Evolutionary conservation across 306 rosid genomes (phyloP), one percentile per base, ranked within the genome.

Genomic region (Prunus fruticosa): DNA sequence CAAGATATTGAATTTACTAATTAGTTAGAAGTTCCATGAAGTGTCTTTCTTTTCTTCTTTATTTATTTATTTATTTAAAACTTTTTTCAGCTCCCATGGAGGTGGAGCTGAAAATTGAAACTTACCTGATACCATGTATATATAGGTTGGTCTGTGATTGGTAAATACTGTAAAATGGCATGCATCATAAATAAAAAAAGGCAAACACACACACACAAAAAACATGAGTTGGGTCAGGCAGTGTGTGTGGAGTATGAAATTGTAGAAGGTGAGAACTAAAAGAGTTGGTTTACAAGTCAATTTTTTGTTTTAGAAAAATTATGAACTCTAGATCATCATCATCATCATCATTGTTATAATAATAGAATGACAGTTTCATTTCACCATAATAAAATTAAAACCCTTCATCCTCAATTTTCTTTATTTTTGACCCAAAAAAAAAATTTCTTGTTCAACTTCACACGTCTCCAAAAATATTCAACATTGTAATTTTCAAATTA

Each of bases 301-400:
- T 60, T 56, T 56, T 32, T 32, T 11, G 14, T 73, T 20, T 12
- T 19, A 41, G 8, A 45, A 30, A 62, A 46, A n/a, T 60, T 18
- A 46, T 46, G 77, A 18, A 41, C 22, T 27, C 64, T 22, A 34
- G 11, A 34, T 4, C 25, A 58, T 15, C 67, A 57, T 15, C 67
- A 56, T 72, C 43, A 38, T 72, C n/a, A 58, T 45, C n/a, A n/a
- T n/a, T n/a, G n/a, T n/a, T n/a, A n/a, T n/a, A n/a, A n/a, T n/a
- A n/a, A n/a, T 58, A 5, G 67, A 58, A 22, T 45, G 77, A 73
- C n/a, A 60, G 58, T 45, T 30, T 32, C 77, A 73, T 45, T 43
- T 73, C 77, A 73, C 77, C 77, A 58, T 58, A 45, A 25, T 61
- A 18, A 45, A 34, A 34, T 34, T 34, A 34, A 5, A 15, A 18